Base-by-base conservation (phyloP, 257 asterid genomes). In the Euphrasia confusa region DNA sequence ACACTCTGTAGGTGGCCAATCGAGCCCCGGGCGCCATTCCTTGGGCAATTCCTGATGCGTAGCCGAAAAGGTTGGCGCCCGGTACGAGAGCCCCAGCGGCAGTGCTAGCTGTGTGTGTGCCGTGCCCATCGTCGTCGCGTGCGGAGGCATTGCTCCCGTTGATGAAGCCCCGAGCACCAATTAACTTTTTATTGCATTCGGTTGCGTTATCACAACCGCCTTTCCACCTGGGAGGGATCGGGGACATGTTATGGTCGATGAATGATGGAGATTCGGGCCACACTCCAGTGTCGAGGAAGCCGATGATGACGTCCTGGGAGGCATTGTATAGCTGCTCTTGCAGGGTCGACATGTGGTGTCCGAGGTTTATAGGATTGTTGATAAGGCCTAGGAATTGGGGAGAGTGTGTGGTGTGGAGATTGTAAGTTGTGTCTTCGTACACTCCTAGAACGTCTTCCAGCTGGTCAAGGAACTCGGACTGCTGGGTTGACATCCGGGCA, bases 1-100 rank as follows among this genome's bases (percentile, higher is more conserved):
- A 88, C 0, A 83, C 54, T 56, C 83, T 85, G 68, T 88, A 85
- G 80, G 81, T 72, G 1, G 90, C 92, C 11, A 88, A 75, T 2
- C 80, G 81, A n/a, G 88, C 87, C 63, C 58, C 74, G 2, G 86
- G 85, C 12, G 96, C 96, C 74, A 76, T 67, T 12, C 96, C 96
- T 0, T 69, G 54, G 7, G 92, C 72, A 3, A 71, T 77, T 10
- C 96, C 95, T 0, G 77, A 0, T 69, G 95, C 95, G 27, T 85
- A 85, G 12, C 88, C 93, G 13, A 81, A 85, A 65, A 48, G 83
- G 54, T n/a, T 11, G 14, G 50, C 50, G 1, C 5, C 5, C 0
- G 0, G 15, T 2, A 45, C 50, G 15, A 1, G 4, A 9, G 50
- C 0, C 14, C 96, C 96, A 0, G 81, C 86, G 0, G 90, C 95